Evolutionary conservation across 106 monocot species (phyloP).

Genomic region (Triglochin maritima): DNA sequence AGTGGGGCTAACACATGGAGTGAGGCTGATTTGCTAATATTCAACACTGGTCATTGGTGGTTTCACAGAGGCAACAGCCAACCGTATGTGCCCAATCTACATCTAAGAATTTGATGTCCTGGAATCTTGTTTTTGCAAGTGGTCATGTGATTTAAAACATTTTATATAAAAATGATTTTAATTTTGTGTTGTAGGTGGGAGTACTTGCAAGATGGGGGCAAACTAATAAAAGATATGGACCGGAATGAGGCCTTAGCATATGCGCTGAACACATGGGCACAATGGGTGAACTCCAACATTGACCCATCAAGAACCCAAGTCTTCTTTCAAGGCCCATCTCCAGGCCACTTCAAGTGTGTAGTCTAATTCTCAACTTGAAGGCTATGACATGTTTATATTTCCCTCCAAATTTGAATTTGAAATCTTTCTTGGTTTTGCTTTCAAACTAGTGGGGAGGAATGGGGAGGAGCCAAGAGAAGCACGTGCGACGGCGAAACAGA

Average conservation of each 20-base stretch:
- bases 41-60: conserved; percentile 80
- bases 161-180: background rate
- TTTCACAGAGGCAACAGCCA: conserved; percentile 45
- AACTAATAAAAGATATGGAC: conserved; percentile 56
- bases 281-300: conserved; percentile 61
- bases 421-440: background rate
- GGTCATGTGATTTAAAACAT: too few species aligned
- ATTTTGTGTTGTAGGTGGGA: conserved; percentile 49
- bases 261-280: conserved; percentile 61
- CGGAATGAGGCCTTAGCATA: conserved; percentile 46
- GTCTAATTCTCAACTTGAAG: background rate
- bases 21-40: conserved; percentile 31
- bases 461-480: background rate
- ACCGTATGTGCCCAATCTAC: conserved; percentile 25
- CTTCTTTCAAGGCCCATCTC: conserved; percentile 79
- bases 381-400: background rate
- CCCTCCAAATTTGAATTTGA: background rate
- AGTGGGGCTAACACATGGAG: conserved; percentile 33
- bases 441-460: conserved; percentile 3
- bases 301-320: conserved; percentile 39
- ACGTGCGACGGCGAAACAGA: background rate
- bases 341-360: conserved; percentile 52
- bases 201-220: conserved; percentile 42
- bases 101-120: background rate
- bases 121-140: too few species aligned